Base-by-base conservation (phyloP, 2,329 filamentous ascomycete genomes). In the Corniculantispora saksenae region DNA sequence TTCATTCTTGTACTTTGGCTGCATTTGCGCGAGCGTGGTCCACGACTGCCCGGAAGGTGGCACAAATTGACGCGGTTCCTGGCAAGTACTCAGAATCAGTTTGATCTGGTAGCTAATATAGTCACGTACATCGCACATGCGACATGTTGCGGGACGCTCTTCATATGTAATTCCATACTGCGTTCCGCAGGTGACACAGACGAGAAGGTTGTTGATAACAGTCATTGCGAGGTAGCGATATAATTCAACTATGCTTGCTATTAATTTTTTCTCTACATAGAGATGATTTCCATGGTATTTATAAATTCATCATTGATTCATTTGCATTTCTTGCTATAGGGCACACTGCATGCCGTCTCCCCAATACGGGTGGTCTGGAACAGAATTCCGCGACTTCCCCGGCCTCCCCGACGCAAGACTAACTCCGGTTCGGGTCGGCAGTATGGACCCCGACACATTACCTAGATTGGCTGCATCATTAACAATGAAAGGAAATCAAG, bases 131-230 rank as follows among this genome's bases (percentile, higher is more conserved):
- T 92, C 89, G 77, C 91, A 93, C 68, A 93, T 91, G 66, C 84
- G 83, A 77, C 91, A 93, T 5, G 80, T 83, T 61, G 78, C 81
- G 47, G 87, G 77, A 32, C 81, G 71, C 15, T 76, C 67, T 48
- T 78, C 77, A 66, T 87, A 81, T 0, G 82, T 32, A 15, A 73
- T 71, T 19, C 73, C 71, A 66, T 73, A 92, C 72, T 93, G 90
- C 0, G 89, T 91, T 25, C 89, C 90, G 74, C 91, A 93, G 7
- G 89, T 84, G 12, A 80, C 81, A 78, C 90, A 93, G 69, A 93
- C 63, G 25, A 38, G 38, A 6, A 65, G 53, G 51, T 65, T 61
- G 32, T 19, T 50, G 19, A 53, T 57, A 9, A 53, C 21, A 3
- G 38, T 29, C 61, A 63, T 58, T 32, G 32, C 32, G 32, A 32